Conservation (phyloP, 2,329 filamentous ascomycete genomes). For the Ophiostoma sp. region DNA sequence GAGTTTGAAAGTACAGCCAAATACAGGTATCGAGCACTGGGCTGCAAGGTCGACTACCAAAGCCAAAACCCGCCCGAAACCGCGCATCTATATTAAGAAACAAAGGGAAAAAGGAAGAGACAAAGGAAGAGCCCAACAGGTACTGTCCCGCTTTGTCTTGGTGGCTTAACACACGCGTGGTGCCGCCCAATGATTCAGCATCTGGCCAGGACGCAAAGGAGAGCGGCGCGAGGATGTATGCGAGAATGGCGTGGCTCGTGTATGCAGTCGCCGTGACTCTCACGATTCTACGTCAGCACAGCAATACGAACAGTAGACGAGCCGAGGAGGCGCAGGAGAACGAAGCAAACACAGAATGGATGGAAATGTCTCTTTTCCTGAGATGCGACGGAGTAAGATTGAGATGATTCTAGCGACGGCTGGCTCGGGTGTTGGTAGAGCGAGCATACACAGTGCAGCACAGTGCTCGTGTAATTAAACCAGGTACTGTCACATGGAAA, state of each 20-base stretch:
- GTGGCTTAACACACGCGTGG: background rate
- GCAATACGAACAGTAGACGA: background rate
- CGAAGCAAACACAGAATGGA: background rate
- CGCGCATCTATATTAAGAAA: conserved; percentile 11
- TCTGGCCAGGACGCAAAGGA: background rate
- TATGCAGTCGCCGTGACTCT: conserved; percentile 1
- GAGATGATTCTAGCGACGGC: conserved; percentile 3
- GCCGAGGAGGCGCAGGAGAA: background rate
- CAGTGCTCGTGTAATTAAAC: background rate
- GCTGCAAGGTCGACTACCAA: background rate
- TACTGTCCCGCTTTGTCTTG: background rate
- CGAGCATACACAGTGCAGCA: background rate
- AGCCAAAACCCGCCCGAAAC: conserved; percentile 9
- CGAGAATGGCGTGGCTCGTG: background rate
- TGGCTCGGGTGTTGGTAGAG: background rate
- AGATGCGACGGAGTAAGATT: background rate
- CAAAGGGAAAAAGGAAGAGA: background rate
- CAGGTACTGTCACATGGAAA: background rate
- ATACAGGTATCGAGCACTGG: background rate
- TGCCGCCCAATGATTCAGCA: background rate
- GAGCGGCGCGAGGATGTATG: background rate
- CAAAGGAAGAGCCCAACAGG: background rate
- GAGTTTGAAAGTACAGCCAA: background rate
- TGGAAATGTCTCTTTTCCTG: background rate
- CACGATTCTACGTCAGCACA: background rate